phyloP scores from a whole-genome alignment of 805 yeast genomes.

The Metschnikowia bowlesiae region DNA sequence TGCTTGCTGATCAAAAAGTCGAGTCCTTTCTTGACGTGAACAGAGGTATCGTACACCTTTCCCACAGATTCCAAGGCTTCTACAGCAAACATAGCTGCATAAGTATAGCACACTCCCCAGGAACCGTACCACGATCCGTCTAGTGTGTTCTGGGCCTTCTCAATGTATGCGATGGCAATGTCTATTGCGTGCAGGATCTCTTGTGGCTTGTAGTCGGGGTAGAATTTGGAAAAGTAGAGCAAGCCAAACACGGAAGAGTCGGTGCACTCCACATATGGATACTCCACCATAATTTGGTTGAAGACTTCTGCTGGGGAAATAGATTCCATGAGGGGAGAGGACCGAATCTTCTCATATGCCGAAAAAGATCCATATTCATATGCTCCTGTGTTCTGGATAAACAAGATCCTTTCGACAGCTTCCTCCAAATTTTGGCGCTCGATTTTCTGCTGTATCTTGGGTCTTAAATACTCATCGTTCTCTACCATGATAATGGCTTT shows the following conservation, averaged over 20 bases:
- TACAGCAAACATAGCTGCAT: constrained; percentile 96
- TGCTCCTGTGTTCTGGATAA: constrained; percentile 71
- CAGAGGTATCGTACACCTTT: constrained; percentile 56
- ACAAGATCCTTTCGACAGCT: constrained; percentile 72
- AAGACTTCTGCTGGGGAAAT: constrained; percentile 97
- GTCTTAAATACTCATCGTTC: constrained; percentile 48
- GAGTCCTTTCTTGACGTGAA: constrained; percentile 68
- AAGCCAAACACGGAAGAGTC: constrained; percentile 92
- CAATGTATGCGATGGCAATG: constrained; percentile 70
- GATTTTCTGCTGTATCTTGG: constrained; percentile 40
- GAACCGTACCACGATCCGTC: constrained; percentile 99
- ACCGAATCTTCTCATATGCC: constrained; percentile 82
- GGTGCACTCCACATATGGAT: constrained; percentile 97
- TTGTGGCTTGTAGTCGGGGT: constrained; percentile 55
- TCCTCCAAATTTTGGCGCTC: constrained; percentile 50
- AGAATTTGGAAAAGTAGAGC: constrained; percentile 65
- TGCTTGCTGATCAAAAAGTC: constrained; percentile 77
- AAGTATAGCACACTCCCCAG: constrained; percentile 96
- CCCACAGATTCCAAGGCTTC: constrained; percentile 82
- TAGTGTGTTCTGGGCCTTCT: constrained; percentile 49
- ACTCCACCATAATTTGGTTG: constrained; percentile 97
- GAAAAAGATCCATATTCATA: constrained; percentile 91
- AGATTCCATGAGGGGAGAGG: constrained; percentile 68
- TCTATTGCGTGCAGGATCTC: constrained; percentile 69
- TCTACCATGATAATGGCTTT: constrained; percentile 92